Evolutionary conservation across 306 rosid species (phyloP).

Genomic region (Psophocarpus tetragonolobus): DNA sequence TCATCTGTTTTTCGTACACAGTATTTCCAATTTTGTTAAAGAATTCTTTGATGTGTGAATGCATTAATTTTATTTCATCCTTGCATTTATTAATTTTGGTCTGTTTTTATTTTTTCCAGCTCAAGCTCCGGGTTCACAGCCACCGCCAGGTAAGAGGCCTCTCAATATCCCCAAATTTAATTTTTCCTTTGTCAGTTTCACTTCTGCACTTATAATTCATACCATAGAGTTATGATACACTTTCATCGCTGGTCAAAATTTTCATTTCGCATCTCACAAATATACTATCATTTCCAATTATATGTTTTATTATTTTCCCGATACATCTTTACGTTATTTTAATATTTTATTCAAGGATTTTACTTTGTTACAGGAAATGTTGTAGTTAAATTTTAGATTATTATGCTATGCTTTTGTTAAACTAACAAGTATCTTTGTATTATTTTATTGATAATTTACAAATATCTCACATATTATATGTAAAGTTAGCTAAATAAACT

Average conservation of each 20-base stretch:
- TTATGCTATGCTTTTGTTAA: background rate
- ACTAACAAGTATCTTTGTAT: background rate
- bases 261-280: background rate
- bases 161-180: background rate
- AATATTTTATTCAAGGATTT: background rate
- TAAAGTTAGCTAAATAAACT: background rate
- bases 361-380: background rate
- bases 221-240: background rate
- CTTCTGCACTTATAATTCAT: background rate
- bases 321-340: background rate
- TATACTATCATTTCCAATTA: background rate
- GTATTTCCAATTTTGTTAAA: background rate
- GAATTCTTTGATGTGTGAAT: background rate
- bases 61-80: too few species aligned
- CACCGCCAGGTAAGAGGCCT: slow-evolving; percentile 45
- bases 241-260: background rate
- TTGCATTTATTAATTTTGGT: background rate
- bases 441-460: background rate
- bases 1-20: background rate
- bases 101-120: background rate
- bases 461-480: background rate
- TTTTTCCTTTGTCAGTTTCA: background rate
- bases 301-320: background rate
- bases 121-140: slow-evolving; percentile 28
- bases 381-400: background rate